A percentile compares a stretch with the other conserved stretches of the same genome.
phyloP scores from a whole-genome alignment of 345 rosid genomes.

The Eucalyptus shirleyi region DNA sequence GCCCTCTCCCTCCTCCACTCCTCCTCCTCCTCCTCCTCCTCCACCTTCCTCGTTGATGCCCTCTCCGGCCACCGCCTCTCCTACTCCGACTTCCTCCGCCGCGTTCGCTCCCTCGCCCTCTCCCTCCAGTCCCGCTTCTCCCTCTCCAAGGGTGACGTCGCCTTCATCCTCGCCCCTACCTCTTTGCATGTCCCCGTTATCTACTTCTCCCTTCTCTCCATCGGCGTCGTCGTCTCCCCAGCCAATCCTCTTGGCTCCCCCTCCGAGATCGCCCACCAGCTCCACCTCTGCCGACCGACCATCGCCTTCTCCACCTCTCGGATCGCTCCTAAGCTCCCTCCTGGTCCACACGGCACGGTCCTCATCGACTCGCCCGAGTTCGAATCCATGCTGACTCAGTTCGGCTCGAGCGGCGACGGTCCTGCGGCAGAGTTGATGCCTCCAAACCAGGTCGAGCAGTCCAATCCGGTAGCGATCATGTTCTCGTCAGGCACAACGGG shows the following conservation, averaged over 20 bases:
- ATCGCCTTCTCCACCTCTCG: slow-evolving; percentile 60
- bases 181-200: slow-evolving; percentile 54
- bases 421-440: not conserved
- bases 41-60: slow-evolving; percentile 25
- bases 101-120: slow-evolving; percentile 28
- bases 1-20: slow-evolving; percentile 31
- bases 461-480: slow-evolving; percentile 49
- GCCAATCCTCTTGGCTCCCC: slow-evolving; percentile 54
- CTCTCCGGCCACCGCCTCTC: slow-evolving; percentile 20
- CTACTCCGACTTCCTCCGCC: slow-evolving; percentile 27
- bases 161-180: slow-evolving; percentile 54
- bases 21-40: not conserved
- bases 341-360: slow-evolving; percentile 22
- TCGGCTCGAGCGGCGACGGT: not conserved
- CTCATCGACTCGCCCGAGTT: slow-evolving; percentile 74
- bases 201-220: slow-evolving; percentile 58
- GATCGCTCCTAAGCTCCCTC: slow-evolving; percentile 23
- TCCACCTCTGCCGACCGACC: slow-evolving; percentile 38
- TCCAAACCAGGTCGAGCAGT: slow-evolving; percentile 24
- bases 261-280: slow-evolving; percentile 45
- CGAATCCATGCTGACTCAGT: slow-evolving; percentile 17
- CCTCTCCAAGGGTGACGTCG: slow-evolving; percentile 39
- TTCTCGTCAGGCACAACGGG: slow-evolving; percentile 88
- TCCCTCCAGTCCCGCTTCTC: slow-evolving; percentile 27
- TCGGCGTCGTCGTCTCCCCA: slow-evolving; percentile 67